Percentiles rank a stretch among this genome's conserved stretches.
Evolutionary conservation across 2,329 filamentous ascomycete species (phyloP).

Genomic region (Periconia macrospinosa): DNA sequence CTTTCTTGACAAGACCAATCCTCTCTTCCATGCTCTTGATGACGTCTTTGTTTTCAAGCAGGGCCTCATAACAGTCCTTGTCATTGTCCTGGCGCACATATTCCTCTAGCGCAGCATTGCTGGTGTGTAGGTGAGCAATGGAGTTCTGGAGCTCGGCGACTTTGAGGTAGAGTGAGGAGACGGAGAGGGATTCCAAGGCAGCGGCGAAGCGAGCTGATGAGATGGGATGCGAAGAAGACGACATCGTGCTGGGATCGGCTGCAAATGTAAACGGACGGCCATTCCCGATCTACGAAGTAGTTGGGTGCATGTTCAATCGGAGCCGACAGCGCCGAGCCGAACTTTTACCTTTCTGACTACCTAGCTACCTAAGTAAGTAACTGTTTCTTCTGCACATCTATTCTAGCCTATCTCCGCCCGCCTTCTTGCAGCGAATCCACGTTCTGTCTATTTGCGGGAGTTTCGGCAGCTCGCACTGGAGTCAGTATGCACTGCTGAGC

Average conservation of each 20-base stretch:
- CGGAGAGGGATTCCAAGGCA: conserved; percentile 68
- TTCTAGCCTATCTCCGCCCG: no score
- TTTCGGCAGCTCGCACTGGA: neutral
- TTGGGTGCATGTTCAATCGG: neutral
- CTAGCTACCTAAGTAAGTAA: no score
- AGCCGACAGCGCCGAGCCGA: no score
- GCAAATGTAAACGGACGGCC: conserved; percentile 1
- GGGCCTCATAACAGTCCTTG: conserved; percentile 72
- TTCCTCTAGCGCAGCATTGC: conserved; percentile 71
- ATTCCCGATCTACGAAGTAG: no score
- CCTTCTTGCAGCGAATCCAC: no score
- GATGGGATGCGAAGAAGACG: conserved; percentile 65
- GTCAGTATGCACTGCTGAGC: neutral
- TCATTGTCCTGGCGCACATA: conserved; percentile 60
- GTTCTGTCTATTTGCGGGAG: no score
- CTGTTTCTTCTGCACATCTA: no score
- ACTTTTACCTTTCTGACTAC: no score
- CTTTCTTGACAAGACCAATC: conserved; percentile 63
- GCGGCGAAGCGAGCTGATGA: conserved; percentile 64
- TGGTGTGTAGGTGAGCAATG: conserved; percentile 72
- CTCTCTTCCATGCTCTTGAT: conserved; percentile 69
- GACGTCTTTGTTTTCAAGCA: conserved; percentile 70
- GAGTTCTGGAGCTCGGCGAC: conserved; percentile 75
- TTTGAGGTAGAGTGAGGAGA: conserved; percentile 71
- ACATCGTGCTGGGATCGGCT: conserved; percentile 52